phyloP scores from a whole-genome alignment of 495 filamentous ascomycete genomes.

The Friedmanniomyces simplex region DNA sequence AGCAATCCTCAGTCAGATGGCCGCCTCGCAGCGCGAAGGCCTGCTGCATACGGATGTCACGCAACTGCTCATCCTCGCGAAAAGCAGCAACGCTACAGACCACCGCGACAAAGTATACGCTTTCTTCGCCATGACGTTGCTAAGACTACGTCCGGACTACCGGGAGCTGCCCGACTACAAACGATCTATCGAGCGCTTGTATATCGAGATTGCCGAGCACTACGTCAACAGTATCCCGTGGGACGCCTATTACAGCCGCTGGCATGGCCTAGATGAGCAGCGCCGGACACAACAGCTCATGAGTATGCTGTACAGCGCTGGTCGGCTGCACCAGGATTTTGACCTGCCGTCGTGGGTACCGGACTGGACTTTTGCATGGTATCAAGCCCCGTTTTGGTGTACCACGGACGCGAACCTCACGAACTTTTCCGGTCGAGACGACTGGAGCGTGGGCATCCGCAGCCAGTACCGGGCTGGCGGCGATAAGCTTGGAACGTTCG shows the following conservation, averaged over 20 bases:
- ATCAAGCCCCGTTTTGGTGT: constrained; percentile 14
- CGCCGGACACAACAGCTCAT: constrained; percentile 14
- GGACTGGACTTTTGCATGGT: constrained; percentile 15
- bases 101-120: constrained; percentile 8
- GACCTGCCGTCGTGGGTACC: constrained; percentile 12
- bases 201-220: constrained; percentile 1
- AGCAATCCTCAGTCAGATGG: constrained; percentile 15
- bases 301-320: constrained; percentile 15
- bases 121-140: constrained; percentile 8
- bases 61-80: constrained; percentile 14
- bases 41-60: constrained; percentile 14
- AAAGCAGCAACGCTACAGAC: constrained; percentile 11
- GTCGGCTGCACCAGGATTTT: constrained; percentile 8
- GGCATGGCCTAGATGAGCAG: constrained; percentile 1
- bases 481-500: constrained; percentile 5
- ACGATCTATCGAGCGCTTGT: constrained; percentile 2
- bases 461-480: constrained; percentile 13
- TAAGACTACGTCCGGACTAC: constrained; percentile 8
- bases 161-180: background rate
- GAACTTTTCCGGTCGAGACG: background rate
- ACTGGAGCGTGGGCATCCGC: constrained; percentile 9
- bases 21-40: constrained; percentile 3
- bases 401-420: constrained; percentile 4
- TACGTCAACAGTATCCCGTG: constrained; percentile 12
- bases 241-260: constrained; percentile 6